phyloP scores from a whole-genome alignment of 2,329 filamentous ascomycete species.

The Aspergillus spinulosporus region DNA sequence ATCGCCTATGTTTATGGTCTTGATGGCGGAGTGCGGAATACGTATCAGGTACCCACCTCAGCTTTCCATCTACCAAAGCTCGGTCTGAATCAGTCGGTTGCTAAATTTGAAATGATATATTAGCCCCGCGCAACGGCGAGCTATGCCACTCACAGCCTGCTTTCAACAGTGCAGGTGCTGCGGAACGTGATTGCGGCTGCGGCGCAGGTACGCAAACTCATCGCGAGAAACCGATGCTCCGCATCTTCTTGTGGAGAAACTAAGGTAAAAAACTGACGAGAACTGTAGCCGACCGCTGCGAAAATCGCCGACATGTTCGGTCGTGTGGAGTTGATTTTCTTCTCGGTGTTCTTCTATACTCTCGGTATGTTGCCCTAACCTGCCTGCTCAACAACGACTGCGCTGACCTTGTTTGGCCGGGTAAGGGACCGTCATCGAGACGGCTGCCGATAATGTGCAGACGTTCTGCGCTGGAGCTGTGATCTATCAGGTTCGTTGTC shows the following conservation, averaged over 20 bases:
- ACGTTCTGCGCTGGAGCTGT: conserved; percentile 60
- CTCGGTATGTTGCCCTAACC: conserved; percentile 35
- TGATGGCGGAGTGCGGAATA: conserved; percentile 56
- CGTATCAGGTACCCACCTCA: conserved; percentile 48
- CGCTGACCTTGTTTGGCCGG: neutral
- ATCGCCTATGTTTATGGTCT: conserved; percentile 65
- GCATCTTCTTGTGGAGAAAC: conserved; percentile 3
- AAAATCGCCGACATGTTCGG: conserved; percentile 66
- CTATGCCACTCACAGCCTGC: conserved; percentile 55
- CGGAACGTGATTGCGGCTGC: conserved; percentile 61
- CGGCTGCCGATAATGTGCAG: conserved; percentile 50
- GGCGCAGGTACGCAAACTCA: conserved; percentile 41
- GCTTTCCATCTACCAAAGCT: neutral
- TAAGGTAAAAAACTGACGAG: neutral
- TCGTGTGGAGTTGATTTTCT: conserved; percentile 57
- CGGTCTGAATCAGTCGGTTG: neutral
- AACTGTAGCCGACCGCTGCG: conserved; percentile 55
- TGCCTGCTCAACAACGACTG: neutral
- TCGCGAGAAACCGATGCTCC: neutral
- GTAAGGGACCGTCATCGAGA: conserved; percentile 57
- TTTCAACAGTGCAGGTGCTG: conserved; percentile 61
- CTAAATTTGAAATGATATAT: neutral
- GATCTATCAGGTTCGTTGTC: conserved; percentile 51
- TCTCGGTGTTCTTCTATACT: conserved; percentile 59
- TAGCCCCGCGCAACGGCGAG: conserved; percentile 55